Base-by-base conservation (phyloP, 768 basidiomycete species). In the Gelatoporia subvermispora region DNA sequence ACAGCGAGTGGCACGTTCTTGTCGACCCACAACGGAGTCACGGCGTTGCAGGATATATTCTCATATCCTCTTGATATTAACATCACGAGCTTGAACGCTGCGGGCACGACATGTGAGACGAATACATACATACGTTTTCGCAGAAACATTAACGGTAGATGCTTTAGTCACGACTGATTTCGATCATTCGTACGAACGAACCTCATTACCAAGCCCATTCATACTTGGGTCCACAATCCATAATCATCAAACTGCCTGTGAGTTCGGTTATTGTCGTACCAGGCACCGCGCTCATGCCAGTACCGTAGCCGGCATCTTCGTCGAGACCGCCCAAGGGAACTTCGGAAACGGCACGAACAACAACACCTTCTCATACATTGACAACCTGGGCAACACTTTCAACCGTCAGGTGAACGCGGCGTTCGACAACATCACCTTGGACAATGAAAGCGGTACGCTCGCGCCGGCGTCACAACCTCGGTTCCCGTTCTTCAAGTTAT, bases 141-240 rank as follows among this genome's bases (percentile, higher is more conserved):
- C 31, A 22, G 2, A 40, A 13, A 21, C 17, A 11, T 18, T 35
- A 25, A 37, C 46, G 22, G 35, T 13, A 3, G 15, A 28, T 24
- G n/a, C 9, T 48, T 4, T 43, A 86, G 83, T 77, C 58, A 69
- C 71, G 43, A 66, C 73, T 9, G 56, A 60, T 2, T 74, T 90
- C 49, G 84, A 89, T 56, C 87, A 88, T 57, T 82, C 81, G 0
- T 90, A 87, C 58, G 64, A 78, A 43, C 79, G 86, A 20, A 66
- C 69, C 20, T 63, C 82, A 35, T 58, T 75, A 13, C 85, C 85
- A 1, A 71, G 72, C 35, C 81, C 85, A 2, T 77, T 84, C 52
- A 73, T 79, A 45, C 58, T 79, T 4, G 74, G 73, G 9, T 83
- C 81, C 8, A 75, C 73, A 9, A 87, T 84, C 25, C 50, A 63